Conservation (phyloP, 352 stramenopile species). For the Phytopythium cucurbitacearum region DNA sequence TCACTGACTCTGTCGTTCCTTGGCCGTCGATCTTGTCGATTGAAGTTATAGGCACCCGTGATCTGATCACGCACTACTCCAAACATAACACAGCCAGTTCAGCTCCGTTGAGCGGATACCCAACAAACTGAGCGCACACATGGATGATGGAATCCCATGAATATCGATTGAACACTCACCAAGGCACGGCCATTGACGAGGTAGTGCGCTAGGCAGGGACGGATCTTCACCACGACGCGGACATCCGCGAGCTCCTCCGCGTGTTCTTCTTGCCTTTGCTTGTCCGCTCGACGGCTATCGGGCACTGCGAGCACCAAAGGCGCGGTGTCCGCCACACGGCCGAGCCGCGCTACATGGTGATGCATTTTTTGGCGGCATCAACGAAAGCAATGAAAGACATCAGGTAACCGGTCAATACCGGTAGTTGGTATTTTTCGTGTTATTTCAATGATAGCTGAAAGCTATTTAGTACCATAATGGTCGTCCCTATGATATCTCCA, state of each 20-base stretch:
- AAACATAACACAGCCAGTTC: background rate
- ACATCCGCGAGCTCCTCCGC: background rate
- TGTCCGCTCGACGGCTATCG: no score
- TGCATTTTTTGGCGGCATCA: background rate
- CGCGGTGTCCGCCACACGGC: conserved; percentile 28
- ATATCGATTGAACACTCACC: conserved; percentile 14
- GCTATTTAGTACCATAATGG: no score
- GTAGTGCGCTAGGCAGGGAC: conserved; percentile 39
- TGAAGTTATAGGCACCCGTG: conserved; percentile 30
- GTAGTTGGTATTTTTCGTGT: no score
- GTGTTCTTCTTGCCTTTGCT: background rate
- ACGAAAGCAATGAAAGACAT: no score
- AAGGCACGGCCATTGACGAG: conserved; percentile 34
- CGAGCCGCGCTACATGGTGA: conserved; percentile 24
- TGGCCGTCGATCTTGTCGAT: conserved; percentile 13
- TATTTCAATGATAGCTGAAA: no score
- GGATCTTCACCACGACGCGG: conserved; percentile 36
- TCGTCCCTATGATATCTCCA: no score
- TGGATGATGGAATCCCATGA: background rate
- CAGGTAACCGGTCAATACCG: no score
- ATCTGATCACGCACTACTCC: conserved; percentile 38
- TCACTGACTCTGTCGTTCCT: background rate
- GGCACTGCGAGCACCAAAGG: conserved; percentile 23
- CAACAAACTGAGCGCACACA: background rate
- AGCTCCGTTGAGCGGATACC: background rate